Conservation (phyloP, 2,329 filamentous ascomycete genomes). For the Aspergillus tanneri region DNA sequence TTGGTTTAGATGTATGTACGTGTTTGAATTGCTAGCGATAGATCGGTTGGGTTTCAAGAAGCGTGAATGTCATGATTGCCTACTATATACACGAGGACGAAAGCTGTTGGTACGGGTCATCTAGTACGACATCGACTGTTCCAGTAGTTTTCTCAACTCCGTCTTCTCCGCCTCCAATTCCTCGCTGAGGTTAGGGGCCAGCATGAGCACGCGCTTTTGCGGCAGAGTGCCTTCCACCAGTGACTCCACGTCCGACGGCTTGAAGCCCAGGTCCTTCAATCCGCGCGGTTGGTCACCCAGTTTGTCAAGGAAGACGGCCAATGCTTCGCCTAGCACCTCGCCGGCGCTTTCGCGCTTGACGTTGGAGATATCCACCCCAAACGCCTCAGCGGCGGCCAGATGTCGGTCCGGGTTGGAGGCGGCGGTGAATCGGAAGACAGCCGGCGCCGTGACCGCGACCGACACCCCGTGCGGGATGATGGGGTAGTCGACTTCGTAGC, state of each 20-base stretch:
- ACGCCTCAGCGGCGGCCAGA: conserved; percentile 81
- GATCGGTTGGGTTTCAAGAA: not conserved
- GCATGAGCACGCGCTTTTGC: conserved; percentile 83
- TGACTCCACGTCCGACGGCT: conserved; percentile 69
- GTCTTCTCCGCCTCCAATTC: conserved; percentile 70
- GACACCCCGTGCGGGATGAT: conserved; percentile 96
- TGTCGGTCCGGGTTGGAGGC: conserved; percentile 91
- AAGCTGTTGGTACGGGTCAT: not conserved
- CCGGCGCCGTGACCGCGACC: conserved; percentile 88
- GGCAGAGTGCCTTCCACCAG: conserved; percentile 94
- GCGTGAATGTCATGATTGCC: not conserved
- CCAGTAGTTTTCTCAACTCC: conserved; percentile 68
- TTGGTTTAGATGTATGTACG: not conserved
- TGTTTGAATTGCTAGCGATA: not conserved
- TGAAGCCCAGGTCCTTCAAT: conserved; percentile 79
- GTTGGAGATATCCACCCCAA: conserved; percentile 83
- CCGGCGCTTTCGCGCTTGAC: conserved; percentile 89
- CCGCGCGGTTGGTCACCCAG: conserved; percentile 90
- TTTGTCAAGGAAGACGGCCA: conserved; percentile 75
- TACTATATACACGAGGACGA: not conserved
- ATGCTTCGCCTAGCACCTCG: conserved; percentile 78
- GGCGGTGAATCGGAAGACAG: conserved; percentile 90
- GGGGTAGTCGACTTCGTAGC: conserved; percentile 73
- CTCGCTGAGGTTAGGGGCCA: conserved; percentile 76
- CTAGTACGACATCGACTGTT: conserved; percentile 58